Percentiles rank a stretch among this genome's conserved stretches.
These are phyloP conservation scores for Xylaria acuta DNA, from an alignment of 495 filamentous ascomycete species.

Conservation along the genomic window DNA sequence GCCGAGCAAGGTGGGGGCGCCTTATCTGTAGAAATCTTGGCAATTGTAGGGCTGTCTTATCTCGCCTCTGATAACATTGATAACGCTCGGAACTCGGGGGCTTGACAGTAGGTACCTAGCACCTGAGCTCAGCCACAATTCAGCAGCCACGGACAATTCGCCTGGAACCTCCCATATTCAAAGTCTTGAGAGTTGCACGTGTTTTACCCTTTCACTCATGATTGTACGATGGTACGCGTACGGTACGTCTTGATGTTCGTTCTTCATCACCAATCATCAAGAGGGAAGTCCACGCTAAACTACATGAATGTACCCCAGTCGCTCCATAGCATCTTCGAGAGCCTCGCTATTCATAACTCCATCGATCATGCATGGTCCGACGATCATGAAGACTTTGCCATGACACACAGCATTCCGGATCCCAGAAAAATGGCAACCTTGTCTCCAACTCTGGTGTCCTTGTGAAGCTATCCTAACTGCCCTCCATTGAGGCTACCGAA, in stretches of 20 bases:
- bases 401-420: not conserved
- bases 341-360: not conserved
- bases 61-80: constrained; percentile 22
- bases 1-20: constrained; percentile 6
- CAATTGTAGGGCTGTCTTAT: constrained; percentile 22
- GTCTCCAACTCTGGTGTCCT: not conserved
- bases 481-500: not conserved
- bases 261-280: not conserved
- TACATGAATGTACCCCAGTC: not conserved
- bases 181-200: too few relatives aligned
- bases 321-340: not conserved
- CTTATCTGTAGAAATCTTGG: constrained; percentile 22
- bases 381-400: not conserved
- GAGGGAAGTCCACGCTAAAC: not conserved
- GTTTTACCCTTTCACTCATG: too few relatives aligned
- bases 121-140: not conserved
- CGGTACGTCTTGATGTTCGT: too few relatives aligned
- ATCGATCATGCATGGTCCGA: not conserved
- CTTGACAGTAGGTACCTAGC: too few relatives aligned
- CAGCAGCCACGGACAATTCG: not conserved
- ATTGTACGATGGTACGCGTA: not conserved
- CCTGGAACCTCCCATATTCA: not conserved
- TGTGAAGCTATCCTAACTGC: not conserved
- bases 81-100: not conserved
- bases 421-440: not conserved